Percentiles rank a stretch among this genome's conserved stretches.
These are phyloP conservation scores for Rhizopogon rudus DNA, from an alignment of 768 basidiomycete species.

Conservation along the genomic window DNA sequence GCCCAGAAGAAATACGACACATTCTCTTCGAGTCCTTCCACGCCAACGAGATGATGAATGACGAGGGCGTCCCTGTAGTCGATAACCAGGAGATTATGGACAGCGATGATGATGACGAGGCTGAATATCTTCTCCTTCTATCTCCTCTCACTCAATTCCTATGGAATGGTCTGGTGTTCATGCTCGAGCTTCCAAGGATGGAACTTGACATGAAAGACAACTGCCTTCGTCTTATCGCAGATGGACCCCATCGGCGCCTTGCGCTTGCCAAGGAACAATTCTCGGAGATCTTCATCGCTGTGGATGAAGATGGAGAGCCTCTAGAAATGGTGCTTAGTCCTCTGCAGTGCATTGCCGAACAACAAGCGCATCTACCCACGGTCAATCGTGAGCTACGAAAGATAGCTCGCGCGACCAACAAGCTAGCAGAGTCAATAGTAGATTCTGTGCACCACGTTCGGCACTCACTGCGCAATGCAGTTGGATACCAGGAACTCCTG, in stretches of 20 bases:
- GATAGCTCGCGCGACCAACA: slow-evolving; percentile 84
- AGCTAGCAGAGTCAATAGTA: slow-evolving; percentile 89
- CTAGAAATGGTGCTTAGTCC: slow-evolving; percentile 37
- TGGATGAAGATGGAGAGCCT: slow-evolving; percentile 59
- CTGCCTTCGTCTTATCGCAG: slow-evolving; percentile 88
- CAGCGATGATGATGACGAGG: slow-evolving; percentile 51
- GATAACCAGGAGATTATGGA: slow-evolving; percentile 36
- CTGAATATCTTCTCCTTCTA: slow-evolving; percentile 77
- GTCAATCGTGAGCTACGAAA: slow-evolving; percentile 89
- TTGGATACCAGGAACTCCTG: slow-evolving; percentile 76
- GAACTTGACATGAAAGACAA: slow-evolving; percentile 84
- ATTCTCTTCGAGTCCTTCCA: slow-evolving; percentile 86
- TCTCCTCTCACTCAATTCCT: slow-evolving; percentile 84
- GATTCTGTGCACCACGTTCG: slow-evolving; percentile 88
- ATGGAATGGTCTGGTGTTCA: slow-evolving; percentile 87
- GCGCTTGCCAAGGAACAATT: slow-evolving; percentile 75
- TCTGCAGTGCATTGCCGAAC: slow-evolving; percentile 58
- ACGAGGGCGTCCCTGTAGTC: slow-evolving; percentile 45
- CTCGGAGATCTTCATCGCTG: slow-evolving; percentile 52
- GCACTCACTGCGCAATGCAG: slow-evolving; percentile 51
- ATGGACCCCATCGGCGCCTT: slow-evolving; percentile 78
- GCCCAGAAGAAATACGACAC: slow-evolving; percentile 69
- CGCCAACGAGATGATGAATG: slow-evolving; percentile 53
- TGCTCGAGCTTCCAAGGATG: slow-evolving; percentile 68
- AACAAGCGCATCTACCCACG: slow-evolving; percentile 85